These are phyloP conservation scores for Arthrobotrys pseudoclavata DNA, from an alignment of 2,329 filamentous ascomycete genomes.

Conservation along the genomic window DNA sequence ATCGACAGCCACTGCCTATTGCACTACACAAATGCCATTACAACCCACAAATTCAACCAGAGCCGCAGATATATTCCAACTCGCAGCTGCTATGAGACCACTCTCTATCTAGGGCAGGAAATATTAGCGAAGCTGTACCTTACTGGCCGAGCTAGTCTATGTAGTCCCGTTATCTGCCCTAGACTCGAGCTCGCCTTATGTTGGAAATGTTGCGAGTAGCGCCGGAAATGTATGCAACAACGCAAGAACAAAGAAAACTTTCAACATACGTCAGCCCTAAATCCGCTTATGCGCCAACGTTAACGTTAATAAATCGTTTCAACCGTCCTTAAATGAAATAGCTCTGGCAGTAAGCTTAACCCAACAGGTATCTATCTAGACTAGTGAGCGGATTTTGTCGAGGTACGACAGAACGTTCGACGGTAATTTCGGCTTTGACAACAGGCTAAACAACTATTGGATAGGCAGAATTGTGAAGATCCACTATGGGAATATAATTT, in stretches of 20 bases:
- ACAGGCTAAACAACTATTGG: background rate
- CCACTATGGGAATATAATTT: background rate
- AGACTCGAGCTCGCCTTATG: background rate
- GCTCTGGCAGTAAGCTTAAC: background rate
- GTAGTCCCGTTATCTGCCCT: background rate
- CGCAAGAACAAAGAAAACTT: constrained; percentile 39
- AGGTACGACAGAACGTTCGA: background rate
- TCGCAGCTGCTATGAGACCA: background rate
- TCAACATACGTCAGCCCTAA: constrained; percentile 16
- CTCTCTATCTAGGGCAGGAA: constrained; percentile 3
- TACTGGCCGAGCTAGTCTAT: constrained; percentile 27
- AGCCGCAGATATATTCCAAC: background rate
- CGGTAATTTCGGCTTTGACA: background rate
- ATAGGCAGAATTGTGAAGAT: background rate
- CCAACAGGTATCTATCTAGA: background rate
- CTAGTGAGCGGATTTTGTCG: background rate
- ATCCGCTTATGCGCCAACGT: background rate
- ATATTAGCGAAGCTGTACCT: constrained; percentile 40
- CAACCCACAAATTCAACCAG: background rate
- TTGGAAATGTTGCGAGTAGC: too few species aligned
- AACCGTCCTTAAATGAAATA: background rate
- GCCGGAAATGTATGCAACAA: constrained; percentile 19
- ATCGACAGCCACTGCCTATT: constrained; percentile 20
- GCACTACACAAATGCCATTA: background rate
- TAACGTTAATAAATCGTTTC: background rate